These are phyloP conservation scores for Daldinia bambusicola DNA, from an alignment of 495 filamentous ascomycete species.

Conservation along the genomic window DNA sequence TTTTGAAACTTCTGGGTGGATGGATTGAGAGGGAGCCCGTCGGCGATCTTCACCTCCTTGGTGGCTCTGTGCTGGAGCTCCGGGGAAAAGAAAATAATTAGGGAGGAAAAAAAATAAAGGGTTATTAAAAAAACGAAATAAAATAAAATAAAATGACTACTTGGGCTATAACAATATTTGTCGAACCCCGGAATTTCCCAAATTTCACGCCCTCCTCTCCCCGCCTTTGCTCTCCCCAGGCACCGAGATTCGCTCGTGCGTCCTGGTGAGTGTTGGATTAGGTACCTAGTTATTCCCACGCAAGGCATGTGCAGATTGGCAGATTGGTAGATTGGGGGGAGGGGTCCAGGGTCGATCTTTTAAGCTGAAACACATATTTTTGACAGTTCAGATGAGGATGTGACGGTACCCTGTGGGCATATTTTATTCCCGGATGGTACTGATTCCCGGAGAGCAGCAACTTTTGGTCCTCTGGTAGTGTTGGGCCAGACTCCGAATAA, in stretches of 20 bases:
- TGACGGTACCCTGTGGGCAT: constrained; percentile 5
- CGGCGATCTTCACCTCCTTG: neutral
- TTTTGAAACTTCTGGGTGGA: constrained; percentile 7
- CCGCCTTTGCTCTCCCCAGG: constrained; percentile 12
- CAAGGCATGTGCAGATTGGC: constrained; percentile 29
- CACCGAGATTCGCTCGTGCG: constrained; percentile 30
- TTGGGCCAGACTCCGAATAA: constrained; percentile 1
- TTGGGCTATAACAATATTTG: neutral
- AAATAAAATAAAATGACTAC: neutral
- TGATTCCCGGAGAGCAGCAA: neutral
- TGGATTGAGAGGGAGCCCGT: constrained; percentile 5
- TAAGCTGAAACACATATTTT: constrained; percentile 38
- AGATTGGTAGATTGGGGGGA: constrained; percentile 12
- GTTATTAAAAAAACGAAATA: neutral
- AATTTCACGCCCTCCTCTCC: constrained; percentile 1
- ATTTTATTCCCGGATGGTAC: constrained; percentile 6
- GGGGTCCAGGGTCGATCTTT: constrained; percentile 32
- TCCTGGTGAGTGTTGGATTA: constrained; percentile 20
- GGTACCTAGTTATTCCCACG: constrained; percentile 28
- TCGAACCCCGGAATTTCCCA: constrained; percentile 7
- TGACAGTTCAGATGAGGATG: constrained; percentile 35
- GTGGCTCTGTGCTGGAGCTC: neutral
- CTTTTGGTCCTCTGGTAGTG: neutral
- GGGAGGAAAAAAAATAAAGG: neutral
- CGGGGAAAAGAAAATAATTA: neutral